Evolutionary conservation across 2,329 filamentous ascomycete genomes (phyloP).

Genomic region (Davidsoniella australis): DNA sequence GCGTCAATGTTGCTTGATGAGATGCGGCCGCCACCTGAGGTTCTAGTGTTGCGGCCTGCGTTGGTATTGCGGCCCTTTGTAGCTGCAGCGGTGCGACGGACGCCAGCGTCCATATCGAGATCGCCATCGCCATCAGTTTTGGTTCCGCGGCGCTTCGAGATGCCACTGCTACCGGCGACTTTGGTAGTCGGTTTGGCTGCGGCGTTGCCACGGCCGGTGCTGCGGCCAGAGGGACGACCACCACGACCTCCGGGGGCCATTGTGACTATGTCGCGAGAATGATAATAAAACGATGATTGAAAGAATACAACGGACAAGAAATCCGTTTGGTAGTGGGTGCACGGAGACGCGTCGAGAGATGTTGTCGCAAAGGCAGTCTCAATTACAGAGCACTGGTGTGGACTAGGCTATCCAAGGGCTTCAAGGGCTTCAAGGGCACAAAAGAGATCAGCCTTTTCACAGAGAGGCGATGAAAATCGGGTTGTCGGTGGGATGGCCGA

Average conservation of each 20-base stretch:
- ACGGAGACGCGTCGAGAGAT: too few relatives aligned
- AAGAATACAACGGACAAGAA: too few relatives aligned
- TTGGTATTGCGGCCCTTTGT: conserved; percentile 16
- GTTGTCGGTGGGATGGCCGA: too few relatives aligned
- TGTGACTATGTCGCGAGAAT: background rate
- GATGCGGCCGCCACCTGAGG: conserved; percentile 7
- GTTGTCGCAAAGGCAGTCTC: too few relatives aligned
- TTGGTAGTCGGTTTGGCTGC: conserved; percentile 13
- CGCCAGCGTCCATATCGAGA: conserved; percentile 36
- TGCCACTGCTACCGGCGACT: conserved; percentile 24
- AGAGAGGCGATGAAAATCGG: too few relatives aligned
- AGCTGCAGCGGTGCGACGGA: conserved; percentile 19
- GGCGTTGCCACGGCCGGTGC: conserved; percentile 11
- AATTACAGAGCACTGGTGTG: too few relatives aligned
- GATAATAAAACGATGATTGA: too few relatives aligned
- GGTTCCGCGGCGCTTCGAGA: conserved; percentile 30
- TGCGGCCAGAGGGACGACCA: conserved; percentile 10
- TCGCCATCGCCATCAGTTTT: conserved; percentile 39
- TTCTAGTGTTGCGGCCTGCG: conserved; percentile 15
- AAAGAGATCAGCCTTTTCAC: too few relatives aligned
- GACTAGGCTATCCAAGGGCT: too few relatives aligned
- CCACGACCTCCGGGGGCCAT: conserved; percentile 13
- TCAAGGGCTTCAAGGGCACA: too few relatives aligned
- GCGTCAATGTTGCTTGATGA: conserved; percentile 25
- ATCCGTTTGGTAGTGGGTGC: too few relatives aligned